Evolutionary conservation across 2,329 filamentous ascomycete genomes (phyloP).

Genomic region (Colletotrichum lupini): DNA sequence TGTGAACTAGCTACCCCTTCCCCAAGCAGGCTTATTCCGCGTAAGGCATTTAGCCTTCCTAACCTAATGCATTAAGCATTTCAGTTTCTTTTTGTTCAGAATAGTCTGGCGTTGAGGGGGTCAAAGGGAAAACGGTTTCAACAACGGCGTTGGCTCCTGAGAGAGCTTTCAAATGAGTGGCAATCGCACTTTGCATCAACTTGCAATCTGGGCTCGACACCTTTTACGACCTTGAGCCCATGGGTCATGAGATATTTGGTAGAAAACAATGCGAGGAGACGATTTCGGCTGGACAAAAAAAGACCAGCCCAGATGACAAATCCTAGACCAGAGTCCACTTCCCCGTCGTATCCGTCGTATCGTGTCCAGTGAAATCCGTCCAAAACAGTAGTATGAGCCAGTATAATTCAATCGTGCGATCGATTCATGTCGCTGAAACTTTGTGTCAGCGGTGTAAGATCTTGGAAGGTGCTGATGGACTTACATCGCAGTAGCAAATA

Average conservation of each 20-base stretch:
- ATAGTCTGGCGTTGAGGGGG: conserved; percentile 55
- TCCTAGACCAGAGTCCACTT: conserved; percentile 9
- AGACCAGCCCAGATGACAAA: conserved; percentile 14
- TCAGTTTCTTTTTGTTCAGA: conserved; percentile 24
- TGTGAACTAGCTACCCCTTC: conserved; percentile 74
- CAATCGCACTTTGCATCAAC: conserved; percentile 39
- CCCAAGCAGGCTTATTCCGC: conserved; percentile 81
- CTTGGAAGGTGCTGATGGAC: neutral
- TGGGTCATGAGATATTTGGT: conserved; percentile 33
- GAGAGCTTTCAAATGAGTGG: conserved; percentile 46
- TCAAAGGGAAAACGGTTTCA: conserved; percentile 61
- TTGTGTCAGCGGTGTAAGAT: neutral
- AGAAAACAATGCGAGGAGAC: conserved; percentile 24
- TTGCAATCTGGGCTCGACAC: conserved; percentile 46
- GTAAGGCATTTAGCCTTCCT: conserved; percentile 44
- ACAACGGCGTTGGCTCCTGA: conserved; percentile 58
- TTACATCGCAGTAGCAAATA: conserved; percentile 32
- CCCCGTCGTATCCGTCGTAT: conserved; percentile 12
- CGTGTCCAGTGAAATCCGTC: conserved; percentile 24
- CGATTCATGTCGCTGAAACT: neutral
- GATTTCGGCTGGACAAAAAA: conserved; percentile 13
- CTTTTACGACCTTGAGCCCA: conserved; percentile 53
- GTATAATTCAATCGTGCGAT: conserved; percentile 5
- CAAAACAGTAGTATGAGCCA: conserved; percentile 24
- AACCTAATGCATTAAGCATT: conserved; percentile 33